A percentile compares a stretch with the other conserved stretches of the same genome.
Evolutionary conservation across 805 yeast genomes (phyloP).

Genomic region (Komagataella populi): DNA sequence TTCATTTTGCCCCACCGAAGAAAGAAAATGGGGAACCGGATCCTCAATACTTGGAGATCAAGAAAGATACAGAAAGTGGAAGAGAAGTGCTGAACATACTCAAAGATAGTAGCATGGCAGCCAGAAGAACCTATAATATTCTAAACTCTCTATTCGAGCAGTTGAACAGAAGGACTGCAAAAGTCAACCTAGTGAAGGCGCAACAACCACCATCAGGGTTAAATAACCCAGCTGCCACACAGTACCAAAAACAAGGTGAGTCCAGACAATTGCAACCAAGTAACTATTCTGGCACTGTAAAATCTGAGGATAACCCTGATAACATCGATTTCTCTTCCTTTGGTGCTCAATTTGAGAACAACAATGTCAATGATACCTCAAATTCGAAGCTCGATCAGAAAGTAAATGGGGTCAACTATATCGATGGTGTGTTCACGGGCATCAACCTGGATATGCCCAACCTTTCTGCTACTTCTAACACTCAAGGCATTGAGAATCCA

Average conservation of each 20-base stretch:
- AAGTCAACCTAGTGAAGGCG: conserved; percentile 12
- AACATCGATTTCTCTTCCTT: conserved; percentile 5
- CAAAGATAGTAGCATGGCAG: conserved; percentile 66
- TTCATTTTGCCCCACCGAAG: conserved; percentile 32
- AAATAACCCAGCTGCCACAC: neutral
- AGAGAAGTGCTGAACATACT: conserved; percentile 56
- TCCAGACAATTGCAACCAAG: neutral
- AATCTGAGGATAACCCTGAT: neutral
- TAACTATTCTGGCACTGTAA: conserved; percentile 11
- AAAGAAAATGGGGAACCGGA: conserved; percentile 24
- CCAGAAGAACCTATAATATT: conserved; percentile 67
- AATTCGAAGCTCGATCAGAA: conserved; percentile 10
- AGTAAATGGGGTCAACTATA: conserved; percentile 18
- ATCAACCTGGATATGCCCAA: conserved; percentile 13
- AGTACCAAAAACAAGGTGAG: neutral
- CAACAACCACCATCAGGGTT: conserved; percentile 4
- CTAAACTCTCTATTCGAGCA: conserved; percentile 72
- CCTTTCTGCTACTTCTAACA: conserved; percentile 1
- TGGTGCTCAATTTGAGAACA: conserved; percentile 3
- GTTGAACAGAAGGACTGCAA: conserved; percentile 59
- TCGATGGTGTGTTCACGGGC: conserved; percentile 21
- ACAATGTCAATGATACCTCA: conserved; percentile 6
- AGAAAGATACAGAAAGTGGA: conserved; percentile 73
- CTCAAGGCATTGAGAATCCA: neutral
- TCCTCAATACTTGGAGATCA: conserved; percentile 41